These are phyloP conservation scores for Boletus rubescentipes DNA, from an alignment of 768 basidiomycete genomes.

Conservation along the genomic window DNA sequence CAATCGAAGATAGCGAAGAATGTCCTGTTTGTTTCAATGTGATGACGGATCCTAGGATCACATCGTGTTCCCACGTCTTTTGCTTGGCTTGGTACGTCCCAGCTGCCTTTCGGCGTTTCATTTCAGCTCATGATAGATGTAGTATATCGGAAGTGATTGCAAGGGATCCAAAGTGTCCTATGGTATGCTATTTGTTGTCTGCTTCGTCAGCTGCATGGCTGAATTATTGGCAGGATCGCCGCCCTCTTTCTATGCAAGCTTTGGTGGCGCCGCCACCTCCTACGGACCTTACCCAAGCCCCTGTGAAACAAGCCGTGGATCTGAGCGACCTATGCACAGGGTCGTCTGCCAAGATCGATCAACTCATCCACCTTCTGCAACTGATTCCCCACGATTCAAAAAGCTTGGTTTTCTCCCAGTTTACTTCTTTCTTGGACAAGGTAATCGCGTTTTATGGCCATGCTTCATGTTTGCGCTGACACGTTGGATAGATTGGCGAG, in stretches of 20 bases:
- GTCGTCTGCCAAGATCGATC: slow-evolving; percentile 85
- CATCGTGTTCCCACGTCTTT: slow-evolving; percentile 69
- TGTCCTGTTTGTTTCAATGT: slow-evolving; percentile 74
- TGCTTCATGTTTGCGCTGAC: background rate
- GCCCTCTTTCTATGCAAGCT: slow-evolving; percentile 50
- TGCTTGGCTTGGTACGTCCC: slow-evolving; percentile 62
- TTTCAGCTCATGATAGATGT: slow-evolving; percentile 2
- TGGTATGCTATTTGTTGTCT: slow-evolving; percentile 46
- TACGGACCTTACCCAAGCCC: slow-evolving; percentile 66
- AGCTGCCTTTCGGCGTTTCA: background rate
- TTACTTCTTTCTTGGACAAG: slow-evolving; percentile 82
- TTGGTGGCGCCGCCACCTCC: slow-evolving; percentile 64
- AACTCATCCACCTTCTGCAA: slow-evolving; percentile 69
- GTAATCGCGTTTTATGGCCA: slow-evolving; percentile 32
- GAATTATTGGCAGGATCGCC: slow-evolving; percentile 59
- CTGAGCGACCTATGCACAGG: slow-evolving; percentile 44
- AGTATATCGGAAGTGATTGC: slow-evolving; percentile 71
- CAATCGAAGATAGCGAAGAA: slow-evolving; percentile 80
- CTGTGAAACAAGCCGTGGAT: slow-evolving; percentile 41
- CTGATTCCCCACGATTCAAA: slow-evolving; percentile 72
- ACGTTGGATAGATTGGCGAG: slow-evolving; percentile 60
- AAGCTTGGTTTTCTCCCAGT: slow-evolving; percentile 87
- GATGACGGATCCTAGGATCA: slow-evolving; percentile 66
- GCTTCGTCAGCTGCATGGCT: background rate
- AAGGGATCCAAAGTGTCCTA: slow-evolving; percentile 77